phyloP scores from a whole-genome alignment of 805 yeast genomes.

The Candida andamanensis region DNA sequence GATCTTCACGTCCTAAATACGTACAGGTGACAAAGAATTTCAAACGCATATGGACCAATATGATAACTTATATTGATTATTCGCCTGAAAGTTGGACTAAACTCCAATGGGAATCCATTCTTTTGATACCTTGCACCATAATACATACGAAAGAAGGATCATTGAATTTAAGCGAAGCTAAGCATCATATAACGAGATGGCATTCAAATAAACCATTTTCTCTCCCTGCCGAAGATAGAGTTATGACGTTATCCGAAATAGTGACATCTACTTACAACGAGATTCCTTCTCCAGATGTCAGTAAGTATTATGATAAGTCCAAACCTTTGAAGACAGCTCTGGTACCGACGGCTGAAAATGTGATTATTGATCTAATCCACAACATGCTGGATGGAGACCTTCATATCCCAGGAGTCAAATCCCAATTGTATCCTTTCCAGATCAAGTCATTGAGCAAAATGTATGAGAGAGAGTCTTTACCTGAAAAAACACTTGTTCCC shows the following conservation, averaged over 20 bases:
- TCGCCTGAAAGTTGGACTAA: conserved; percentile 9
- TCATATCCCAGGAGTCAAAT: conserved; percentile 39
- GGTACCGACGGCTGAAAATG: conserved; percentile 15
- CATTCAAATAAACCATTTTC: neutral
- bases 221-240: conserved; percentile 2
- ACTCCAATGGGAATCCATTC: neutral
- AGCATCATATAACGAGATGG: conserved; percentile 33
- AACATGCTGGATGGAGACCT: conserved; percentile 12
- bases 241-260: conserved; percentile 5
- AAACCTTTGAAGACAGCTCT: conserved; percentile 1
- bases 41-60: conserved; percentile 23
- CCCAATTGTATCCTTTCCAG: conserved; percentile 54
- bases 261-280: conserved; percentile 31
- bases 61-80: conserved; percentile 43
- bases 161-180: conserved; percentile 1
- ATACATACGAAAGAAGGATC: neutral
- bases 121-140: conserved; percentile 4
- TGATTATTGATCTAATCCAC: conserved; percentile 13
- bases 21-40: conserved; percentile 19
- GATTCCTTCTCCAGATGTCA: conserved; percentile 25
- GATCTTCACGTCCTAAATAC: conserved; percentile 30
- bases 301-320: conserved; percentile 11
- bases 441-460: conserved; percentile 55
- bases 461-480: conserved; percentile 46
- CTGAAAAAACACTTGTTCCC: conserved; percentile 29